These are phyloP conservation scores for Aspergillus sp. DNA, from an alignment of 2,329 filamentous ascomycete species.

Conservation along the genomic window DNA sequence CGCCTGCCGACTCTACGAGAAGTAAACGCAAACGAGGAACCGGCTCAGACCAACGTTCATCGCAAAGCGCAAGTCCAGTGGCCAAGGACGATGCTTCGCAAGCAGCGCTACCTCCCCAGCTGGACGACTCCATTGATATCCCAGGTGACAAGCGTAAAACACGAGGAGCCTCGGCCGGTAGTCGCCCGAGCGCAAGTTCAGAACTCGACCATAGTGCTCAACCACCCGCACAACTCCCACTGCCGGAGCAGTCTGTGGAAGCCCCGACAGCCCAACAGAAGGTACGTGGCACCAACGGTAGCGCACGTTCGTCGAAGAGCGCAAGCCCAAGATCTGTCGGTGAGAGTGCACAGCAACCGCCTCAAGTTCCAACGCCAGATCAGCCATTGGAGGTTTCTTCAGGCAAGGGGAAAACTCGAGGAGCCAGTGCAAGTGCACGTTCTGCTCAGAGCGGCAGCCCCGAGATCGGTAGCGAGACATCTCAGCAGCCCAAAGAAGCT, in stretches of 20 bases:
- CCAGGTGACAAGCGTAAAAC: too few species aligned
- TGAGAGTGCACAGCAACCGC: neutral
- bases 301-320: neutral
- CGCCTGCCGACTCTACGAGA: conserved; percentile 4
- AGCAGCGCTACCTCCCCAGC: too few species aligned
- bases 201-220: too few species aligned
- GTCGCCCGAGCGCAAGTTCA: too few species aligned
- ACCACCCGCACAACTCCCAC: too few species aligned
- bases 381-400: neutral
- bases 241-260: too few species aligned
- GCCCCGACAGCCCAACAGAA: too few species aligned
- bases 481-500: neutral
- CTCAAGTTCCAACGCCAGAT: neutral
- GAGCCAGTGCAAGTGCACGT: neutral
- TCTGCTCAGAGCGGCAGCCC: neutral
- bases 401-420: conserved; percentile 4
- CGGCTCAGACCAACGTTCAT: neutral
- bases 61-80: neutral
- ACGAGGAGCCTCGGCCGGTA: too few species aligned
- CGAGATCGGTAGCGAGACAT: neutral
- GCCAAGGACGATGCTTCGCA: too few species aligned
- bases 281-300: too few species aligned
- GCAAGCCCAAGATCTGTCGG: neutral
- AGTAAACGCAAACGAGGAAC: conserved; percentile 10
- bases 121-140: too few species aligned